Base-by-base conservation (phyloP, 768 basidiomycete genomes). In the Myochromella boudieri region DNA sequence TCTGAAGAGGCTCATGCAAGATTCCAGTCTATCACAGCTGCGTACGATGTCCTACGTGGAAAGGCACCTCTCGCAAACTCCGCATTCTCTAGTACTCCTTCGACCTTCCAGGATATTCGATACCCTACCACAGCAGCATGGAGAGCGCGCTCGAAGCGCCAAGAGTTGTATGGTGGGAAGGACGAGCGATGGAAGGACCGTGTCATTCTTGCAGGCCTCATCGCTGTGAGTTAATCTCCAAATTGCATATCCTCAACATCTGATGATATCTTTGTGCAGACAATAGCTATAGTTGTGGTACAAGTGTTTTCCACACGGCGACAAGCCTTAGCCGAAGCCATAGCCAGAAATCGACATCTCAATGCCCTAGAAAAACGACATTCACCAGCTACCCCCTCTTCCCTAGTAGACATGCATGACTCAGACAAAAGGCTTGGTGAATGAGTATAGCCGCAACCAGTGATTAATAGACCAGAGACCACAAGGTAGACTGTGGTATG, bases 111-210 rank as follows among this genome's bases (percentile, higher is more conserved):
- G 21, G 55, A 60, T 31, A 46, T 51, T 22, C 42, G 56, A 43
- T 64, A 66, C 51, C 66, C 63, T 43, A 65, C 68, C 9, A 66
- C 70, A 15, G 61, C 66, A 53, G 71, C 67, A 45, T 76, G 59
- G 52, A 68, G 81, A 34, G 71, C 75, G 43, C 75, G 77, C 53
- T 68, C 68, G 48, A 66, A 52, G 67, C 74, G 59, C 31, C 64
- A 68, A 50, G 68, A 72, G n/a, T 66, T 80, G 20, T 72, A 81
- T 57, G 66, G 75, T 2, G 78, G 76, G 28, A 71, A 76, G 14
- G 82, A 87, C 53, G 86, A 88, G 37, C 69, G 76, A 24, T 84
- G 81, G 81, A 86, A 84, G 60, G 86, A 87, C 57, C 64, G 74
- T 29, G 49, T 82, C 11, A 77, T 89, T 40, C 37, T 86, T 6